Evolutionary conservation across 306 rosid species (phyloP), one percentile per base, ranked within the genome.

Genomic region (Biancaea sappan): DNA sequence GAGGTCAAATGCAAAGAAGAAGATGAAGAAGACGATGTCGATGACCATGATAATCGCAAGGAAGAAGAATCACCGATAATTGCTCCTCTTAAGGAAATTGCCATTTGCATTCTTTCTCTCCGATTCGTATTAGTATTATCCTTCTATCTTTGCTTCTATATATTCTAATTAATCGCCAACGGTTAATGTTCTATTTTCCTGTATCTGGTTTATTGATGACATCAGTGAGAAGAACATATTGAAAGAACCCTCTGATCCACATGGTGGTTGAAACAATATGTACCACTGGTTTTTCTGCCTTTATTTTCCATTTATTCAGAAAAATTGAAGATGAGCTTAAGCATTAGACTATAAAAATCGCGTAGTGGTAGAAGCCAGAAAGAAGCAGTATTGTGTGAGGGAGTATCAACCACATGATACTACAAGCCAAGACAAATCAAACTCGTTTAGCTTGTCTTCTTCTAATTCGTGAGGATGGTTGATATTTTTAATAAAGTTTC

Each of bases 51-150:
- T 19, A 86, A 76, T 40, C 83, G 81, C 62, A 83, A 89, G 64
- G 76, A 60, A 26, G 92, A 72, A 22, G 91, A 81, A 86, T 81
- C 86, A 51, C 80, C 81, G 25, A 87, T n/a, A n/a, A n/a, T 48
- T 24, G 82, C 80, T 61, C 89, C 84, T 74, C 92, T 89, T 75
- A 84, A 72, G 72, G 80, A 81, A 87, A 79, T 85, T 74, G 91
- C 87, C 95, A 89, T 91, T 68, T 84, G 81, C 84, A 75, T 82
- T 54, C 32, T 57, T 31, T 35, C 61, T 46, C 56, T 65, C 37
- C 40, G n/a, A n/a, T n/a, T n/a, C n/a, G n/a, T 18, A 40, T 61
- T 7, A 58, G 12, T 62, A 47, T 0, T 46, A 18, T 76, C 43
- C 5, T 14, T 58, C 0, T n/a, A 25, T 51, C 3, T 10, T 66